phyloP scores from a whole-genome alignment of 495 filamentous ascomycete genomes.

The Aspergillus egyptiacus region DNA sequence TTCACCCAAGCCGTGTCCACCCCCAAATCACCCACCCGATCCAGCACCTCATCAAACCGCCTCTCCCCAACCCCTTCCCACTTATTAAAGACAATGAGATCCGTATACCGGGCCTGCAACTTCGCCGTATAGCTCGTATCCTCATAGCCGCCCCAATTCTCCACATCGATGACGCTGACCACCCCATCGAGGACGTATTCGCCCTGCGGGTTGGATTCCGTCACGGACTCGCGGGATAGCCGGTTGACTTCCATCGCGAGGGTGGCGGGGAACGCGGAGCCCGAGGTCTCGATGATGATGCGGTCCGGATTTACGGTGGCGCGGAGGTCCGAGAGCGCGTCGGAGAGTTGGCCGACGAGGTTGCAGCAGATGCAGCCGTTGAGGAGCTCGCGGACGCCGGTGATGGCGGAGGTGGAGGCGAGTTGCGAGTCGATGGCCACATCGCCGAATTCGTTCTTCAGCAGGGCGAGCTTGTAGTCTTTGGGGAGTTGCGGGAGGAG shows the following conservation, averaged over 20 bases:
- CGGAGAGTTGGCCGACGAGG: slow-evolving; percentile 80
- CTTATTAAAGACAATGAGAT: slow-evolving; percentile 92
- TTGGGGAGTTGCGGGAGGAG: slow-evolving; percentile 77
- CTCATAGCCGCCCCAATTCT: slow-evolving; percentile 95
- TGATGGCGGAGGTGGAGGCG: slow-evolving; percentile 70
- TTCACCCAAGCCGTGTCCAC: slow-evolving; percentile 75
- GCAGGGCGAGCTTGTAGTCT: slow-evolving; percentile 77
- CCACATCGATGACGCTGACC: slow-evolving; percentile 87
- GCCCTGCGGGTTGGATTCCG: slow-evolving; percentile 20
- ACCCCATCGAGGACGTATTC: slow-evolving; percentile 81
- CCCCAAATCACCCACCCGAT: slow-evolving; percentile 81
- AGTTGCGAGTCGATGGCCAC: slow-evolving; percentile 88
- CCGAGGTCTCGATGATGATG: slow-evolving; percentile 89
- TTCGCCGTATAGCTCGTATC: slow-evolving; percentile 86
- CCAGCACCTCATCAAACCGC: slow-evolving; percentile 72
- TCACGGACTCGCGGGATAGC: slow-evolving; percentile 48
- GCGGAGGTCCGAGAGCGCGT: slow-evolving; percentile 68
- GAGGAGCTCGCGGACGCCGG: slow-evolving; percentile 85
- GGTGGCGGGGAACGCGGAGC: slow-evolving; percentile 82
- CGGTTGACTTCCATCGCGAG: slow-evolving; percentile 92
- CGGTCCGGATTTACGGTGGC: slow-evolving; percentile 60
- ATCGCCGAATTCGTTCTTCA: slow-evolving; percentile 98
- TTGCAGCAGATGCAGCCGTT: slow-evolving; percentile 99
- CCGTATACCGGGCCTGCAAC: slow-evolving; percentile 82
- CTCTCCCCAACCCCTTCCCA: slow-evolving; percentile 74